Evolutionary conservation across 2,329 filamentous ascomycete genomes (phyloP), one percentile per base, ranked within the genome.

Genomic region (Phaeomoniella chlamydospora): DNA sequence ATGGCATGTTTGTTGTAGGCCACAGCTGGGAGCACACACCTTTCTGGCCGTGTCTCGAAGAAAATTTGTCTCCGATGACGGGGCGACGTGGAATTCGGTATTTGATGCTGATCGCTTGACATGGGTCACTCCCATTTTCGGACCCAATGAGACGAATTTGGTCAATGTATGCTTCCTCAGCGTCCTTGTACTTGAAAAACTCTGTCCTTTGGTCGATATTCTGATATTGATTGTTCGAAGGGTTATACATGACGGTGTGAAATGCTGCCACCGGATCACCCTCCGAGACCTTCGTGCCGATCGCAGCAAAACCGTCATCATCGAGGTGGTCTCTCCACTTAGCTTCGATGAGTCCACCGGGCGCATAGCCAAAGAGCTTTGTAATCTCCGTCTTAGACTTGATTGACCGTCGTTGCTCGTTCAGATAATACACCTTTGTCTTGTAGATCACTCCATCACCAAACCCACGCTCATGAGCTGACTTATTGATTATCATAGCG

Each of bases 401-500:
- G 45, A 76, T 70, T 26, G 70, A 71, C 45, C 76, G 71, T 15
- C 74, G 73, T 31, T 67, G 65, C 42, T 88, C 82, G 36, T 94
- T 85, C 13, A 96, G 70, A 22, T 81, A 76, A 52, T 90, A 77
- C 52, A 92, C 82, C 62, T 96, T 94, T 5, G 86, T 93, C 66
- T 98, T 98, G 70, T 94, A 98, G 49, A 98, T 86, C 4, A 87
- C 92, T 37, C 90, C 90, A 51, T 96, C 77, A 26, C 86, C 88
- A 51, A 98, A 96, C 11, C 90, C 90, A 47, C 90, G 77, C 59
- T 98, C 90, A 57, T 94, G 85, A 2, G 88, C 78, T 14, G 86
- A 94, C 58, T 96, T 96, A 68, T 96, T 96, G 54, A 98, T 69
- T 54, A 98, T 96, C 88, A 96, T 96, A 55, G 90, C 90, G 62